Evolutionary conservation across 1,284 basidiomycete genomes (phyloP).

Genomic region (Marasmius tenuissimus): DNA sequence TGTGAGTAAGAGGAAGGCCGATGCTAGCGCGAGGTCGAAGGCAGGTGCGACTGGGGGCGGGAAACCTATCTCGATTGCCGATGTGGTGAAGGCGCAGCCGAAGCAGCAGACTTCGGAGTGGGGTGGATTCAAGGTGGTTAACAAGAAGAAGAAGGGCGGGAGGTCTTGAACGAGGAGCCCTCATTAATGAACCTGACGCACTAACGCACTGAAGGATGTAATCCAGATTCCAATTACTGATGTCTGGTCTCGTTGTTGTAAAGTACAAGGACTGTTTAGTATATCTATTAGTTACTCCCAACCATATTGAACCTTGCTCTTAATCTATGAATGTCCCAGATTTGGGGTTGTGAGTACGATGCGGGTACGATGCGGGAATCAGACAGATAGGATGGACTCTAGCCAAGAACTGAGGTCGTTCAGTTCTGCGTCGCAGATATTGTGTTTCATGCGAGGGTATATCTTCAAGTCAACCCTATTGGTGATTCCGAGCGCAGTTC

Average conservation of each 20-base stretch:
- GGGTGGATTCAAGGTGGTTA: constrained; percentile 87
- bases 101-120: constrained; percentile 75
- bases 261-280: not conserved
- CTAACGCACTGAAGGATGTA: not conserved
- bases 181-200: too few species aligned
- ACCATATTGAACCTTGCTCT: not conserved
- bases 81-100: constrained; percentile 87
- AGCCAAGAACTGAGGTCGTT: constrained; percentile 28
- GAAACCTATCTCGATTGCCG: constrained; percentile 74
- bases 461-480: constrained; percentile 27
- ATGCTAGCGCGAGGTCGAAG: constrained; percentile 57
- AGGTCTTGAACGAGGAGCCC: constrained; percentile 17
- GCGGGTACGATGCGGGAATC: not conserved
- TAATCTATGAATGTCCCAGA: not conserved
- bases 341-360: too few species aligned
- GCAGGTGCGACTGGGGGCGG: constrained; percentile 37
- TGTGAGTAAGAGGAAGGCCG: constrained; percentile 81
- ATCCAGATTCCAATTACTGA: not conserved
- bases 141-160: constrained; percentile 89
- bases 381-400: not conserved
- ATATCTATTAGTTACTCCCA: not conserved
- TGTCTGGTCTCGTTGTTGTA: not conserved
- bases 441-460: constrained; percentile 35
- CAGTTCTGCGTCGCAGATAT: constrained; percentile 34
- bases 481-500: constrained; percentile 25